phyloP scores from a whole-genome alignment of 257 asterid genomes.

The Solanum paucissectum region DNA sequence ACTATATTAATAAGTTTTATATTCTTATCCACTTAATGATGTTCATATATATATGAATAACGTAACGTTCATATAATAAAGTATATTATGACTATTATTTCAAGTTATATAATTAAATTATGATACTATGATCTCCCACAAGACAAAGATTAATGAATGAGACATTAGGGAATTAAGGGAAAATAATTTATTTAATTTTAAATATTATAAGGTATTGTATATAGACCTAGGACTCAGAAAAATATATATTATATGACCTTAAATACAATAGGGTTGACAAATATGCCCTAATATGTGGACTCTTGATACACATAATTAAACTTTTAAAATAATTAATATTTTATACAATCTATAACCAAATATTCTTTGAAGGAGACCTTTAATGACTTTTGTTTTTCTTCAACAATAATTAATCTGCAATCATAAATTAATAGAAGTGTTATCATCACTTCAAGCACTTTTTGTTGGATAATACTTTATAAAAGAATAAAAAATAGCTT shows the following conservation, averaged over 20 bases:
- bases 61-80: neutral
- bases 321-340: neutral
- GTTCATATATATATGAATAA: neutral
- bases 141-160: neutral
- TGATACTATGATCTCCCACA: neutral
- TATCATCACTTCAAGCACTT: slow-evolving; percentile 27
- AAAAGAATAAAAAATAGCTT: slow-evolving; percentile 38
- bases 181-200: neutral
- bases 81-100: neutral
- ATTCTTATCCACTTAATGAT: neutral
- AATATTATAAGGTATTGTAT: neutral
- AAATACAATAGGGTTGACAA: slow-evolving; percentile 28
- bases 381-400: slow-evolving; percentile 12
- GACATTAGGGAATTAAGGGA: neutral
- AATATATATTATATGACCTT: neutral
- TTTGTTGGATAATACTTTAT: slow-evolving; percentile 9
- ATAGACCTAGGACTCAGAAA: neutral
- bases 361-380: slow-evolving; percentile 19
- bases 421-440: slow-evolving; percentile 14
- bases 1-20: neutral
- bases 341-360: neutral
- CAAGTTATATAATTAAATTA: neutral
- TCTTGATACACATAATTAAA: neutral
- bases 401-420: neutral
- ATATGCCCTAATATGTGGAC: slow-evolving; percentile 1